Evolutionary conservation across 129 eudicot species (phyloP).

Genomic region (Flaveria bidentis): DNA sequence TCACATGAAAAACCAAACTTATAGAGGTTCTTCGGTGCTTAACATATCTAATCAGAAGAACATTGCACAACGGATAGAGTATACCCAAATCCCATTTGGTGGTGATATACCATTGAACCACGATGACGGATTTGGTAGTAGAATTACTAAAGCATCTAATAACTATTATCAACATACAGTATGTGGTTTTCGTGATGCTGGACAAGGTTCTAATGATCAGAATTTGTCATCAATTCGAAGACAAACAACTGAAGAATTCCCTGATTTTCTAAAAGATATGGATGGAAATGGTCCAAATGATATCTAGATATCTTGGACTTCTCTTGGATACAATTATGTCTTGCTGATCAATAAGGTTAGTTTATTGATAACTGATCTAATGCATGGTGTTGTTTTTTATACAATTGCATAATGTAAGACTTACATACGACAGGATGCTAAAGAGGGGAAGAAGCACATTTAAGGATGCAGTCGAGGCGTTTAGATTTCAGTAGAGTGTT

Average conservation of each 20-base stretch:
- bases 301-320: background rate
- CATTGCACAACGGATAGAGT: background rate
- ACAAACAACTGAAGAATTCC: slow-evolving; percentile 20
- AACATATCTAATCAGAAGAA: slow-evolving; percentile 7
- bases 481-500: background rate
- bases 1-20: slow-evolving; percentile 18
- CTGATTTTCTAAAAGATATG: slow-evolving; percentile 25
- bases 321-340: background rate
- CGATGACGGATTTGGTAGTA: slow-evolving; percentile 10
- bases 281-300: slow-evolving; percentile 30
- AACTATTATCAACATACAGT: slow-evolving; percentile 11
- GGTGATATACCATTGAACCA: slow-evolving; percentile 3
- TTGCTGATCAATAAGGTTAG: slow-evolving; percentile 24
- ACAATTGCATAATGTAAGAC: background rate
- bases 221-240: background rate
- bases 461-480: background rate
- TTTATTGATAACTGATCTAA: background rate
- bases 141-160: slow-evolving; percentile 2
- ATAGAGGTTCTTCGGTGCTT: background rate
- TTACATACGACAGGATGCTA: slow-evolving; percentile 8
- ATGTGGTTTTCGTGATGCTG: slow-evolving; percentile 3
- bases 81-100: slow-evolving; percentile 15
- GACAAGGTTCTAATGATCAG: slow-evolving; percentile 12
- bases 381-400: background rate
- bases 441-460: background rate